Base-by-base conservation (phyloP, 176 grass and related monocot genomes). In the Pontederia crassipes region DNA sequence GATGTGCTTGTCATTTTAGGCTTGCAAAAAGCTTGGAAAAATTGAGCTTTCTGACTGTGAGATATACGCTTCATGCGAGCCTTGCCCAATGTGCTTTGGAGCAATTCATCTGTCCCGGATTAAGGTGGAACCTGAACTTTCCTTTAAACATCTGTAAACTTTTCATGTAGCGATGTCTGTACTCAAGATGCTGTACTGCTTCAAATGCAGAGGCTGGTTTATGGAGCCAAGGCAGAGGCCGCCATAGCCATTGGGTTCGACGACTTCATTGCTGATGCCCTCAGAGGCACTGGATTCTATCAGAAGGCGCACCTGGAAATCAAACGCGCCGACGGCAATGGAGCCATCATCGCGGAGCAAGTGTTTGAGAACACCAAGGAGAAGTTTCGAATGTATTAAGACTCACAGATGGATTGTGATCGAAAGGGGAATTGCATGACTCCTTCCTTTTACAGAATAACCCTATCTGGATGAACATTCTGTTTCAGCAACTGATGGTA, bases 231-330 rank as follows among this genome's bases (percentile, higher is more conserved):
- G 70, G 91, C 91, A 57, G 91, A 96, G 72, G 91, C 91, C 55
- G 91, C 91, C 48, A 96, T 90, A 32, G 91, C 86, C 4, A 90
- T 96, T 66, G 91, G 91, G 48, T 96, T 96, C 11, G 91, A 96
- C 63, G 91, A 96, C 64, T 96, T 96, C 81, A 96, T 96, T 58
- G 91, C 91, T 66, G 86, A 96, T 80, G 91, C 91, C 59, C 65
- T 96, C 4, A 82, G 91, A 67, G 91, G 91, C 48, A 96, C 91
- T 27, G 83, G 67, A 48, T 79, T 67, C 73, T 96, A 96, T 59
- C 91, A 96, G 81, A 96, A 96, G 61, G 80, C 91, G 28, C 82
- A 82, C 63, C 53, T 96, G 65, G 91, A 96, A 78, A 96, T 96
- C 57, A 96, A 87, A 72, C 69, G 68, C 5, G 91, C 83, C 0